phyloP scores from a whole-genome alignment of 148 eudicot species.

The Diospyros kaki region DNA sequence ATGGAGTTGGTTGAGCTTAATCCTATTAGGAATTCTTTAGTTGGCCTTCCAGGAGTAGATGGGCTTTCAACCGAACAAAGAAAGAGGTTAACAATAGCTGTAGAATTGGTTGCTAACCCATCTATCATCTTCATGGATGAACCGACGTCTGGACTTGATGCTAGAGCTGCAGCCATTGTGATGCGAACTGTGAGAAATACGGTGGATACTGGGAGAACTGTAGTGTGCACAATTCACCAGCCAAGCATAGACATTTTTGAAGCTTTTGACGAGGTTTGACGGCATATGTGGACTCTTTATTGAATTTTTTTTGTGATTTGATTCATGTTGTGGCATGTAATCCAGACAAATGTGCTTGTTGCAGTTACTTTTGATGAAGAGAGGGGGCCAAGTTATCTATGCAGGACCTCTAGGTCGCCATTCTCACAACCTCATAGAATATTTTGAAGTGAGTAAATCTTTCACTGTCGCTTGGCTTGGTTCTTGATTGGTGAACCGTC shows the following conservation, averaged over 20 bases:
- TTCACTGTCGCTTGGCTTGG: background rate
- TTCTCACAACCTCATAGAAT: conserved; percentile 53
- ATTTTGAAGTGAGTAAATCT: conserved; percentile 53
- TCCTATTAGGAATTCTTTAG: conserved; percentile 44
- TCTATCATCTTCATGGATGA: conserved; percentile 89
- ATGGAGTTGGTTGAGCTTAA: conserved; percentile 67
- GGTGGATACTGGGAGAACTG: conserved; percentile 74
- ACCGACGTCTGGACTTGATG: conserved; percentile 92
- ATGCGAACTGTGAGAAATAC: conserved; percentile 80
- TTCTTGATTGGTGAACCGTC: background rate
- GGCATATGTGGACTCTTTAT: background rate
- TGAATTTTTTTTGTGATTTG: background rate
- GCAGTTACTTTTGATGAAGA: conserved; percentile 74
- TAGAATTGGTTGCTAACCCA: conserved; percentile 72
- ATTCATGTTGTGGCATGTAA: background rate
- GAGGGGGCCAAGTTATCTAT: conserved; percentile 71
- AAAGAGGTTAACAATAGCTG: conserved; percentile 69
- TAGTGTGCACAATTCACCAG: conserved; percentile 82
- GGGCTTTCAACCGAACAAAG: conserved; percentile 75
- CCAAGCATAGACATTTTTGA: conserved; percentile 88
- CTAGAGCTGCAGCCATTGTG: conserved; percentile 88
- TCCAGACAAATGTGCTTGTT: background rate
- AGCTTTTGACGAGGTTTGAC: conserved; percentile 68
- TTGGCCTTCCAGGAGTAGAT: conserved; percentile 64
- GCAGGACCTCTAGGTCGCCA: conserved; percentile 63